Evolutionary conservation across 148 eudicot species (phyloP), one percentile per base, ranked within the genome.

Genomic region (Hydrangea macrophylla): DNA sequence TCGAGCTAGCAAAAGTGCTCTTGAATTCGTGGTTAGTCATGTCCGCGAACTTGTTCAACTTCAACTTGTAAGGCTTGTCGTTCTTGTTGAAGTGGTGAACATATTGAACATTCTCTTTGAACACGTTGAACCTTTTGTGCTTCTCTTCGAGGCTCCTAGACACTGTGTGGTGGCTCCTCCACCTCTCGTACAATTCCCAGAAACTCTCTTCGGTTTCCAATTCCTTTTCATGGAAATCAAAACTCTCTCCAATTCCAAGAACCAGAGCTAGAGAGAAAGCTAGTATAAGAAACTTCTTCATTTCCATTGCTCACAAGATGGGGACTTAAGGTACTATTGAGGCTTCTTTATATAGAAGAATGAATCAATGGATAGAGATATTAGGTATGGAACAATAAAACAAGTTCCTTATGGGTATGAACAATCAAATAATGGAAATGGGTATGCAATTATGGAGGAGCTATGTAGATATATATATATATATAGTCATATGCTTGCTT

Each of bases 131-230:
- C 64, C 96, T 71, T 63, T 44, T 86, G 55, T 84, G 87, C 73
- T 90, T 93, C 68, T 90, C 98, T 13, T 82, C 80, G 13, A 88
- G 80, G 75, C 83, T 82, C 67, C 82, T 77, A 0, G 98, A 86
- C 67, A 88, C 85, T 9, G 92, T 88, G 80, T 93, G 98, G 78
- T 90, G 88, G 79, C 82, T 86, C 81, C 98, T 82, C 98, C 98
- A 93, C 75, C 98, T 80, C 85, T 93, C 92, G 70, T 93, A 93
- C 66, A 93, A 36, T 18, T 78, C 83, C 98, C 96, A 90, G 24
- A 93, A 70, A 30, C 81, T 70, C 45, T 93, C 92, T 23, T 93
- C 95, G n/a, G 89, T 84, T 55, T 90, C 98, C 44, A 93, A 63
- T 18, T 93, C 98, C 61, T 70, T 75, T 50, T 86, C 95, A 17